Evolutionary conservation across 441 rosid genomes (phyloP).

Genomic region (Viola pubescens): DNA sequence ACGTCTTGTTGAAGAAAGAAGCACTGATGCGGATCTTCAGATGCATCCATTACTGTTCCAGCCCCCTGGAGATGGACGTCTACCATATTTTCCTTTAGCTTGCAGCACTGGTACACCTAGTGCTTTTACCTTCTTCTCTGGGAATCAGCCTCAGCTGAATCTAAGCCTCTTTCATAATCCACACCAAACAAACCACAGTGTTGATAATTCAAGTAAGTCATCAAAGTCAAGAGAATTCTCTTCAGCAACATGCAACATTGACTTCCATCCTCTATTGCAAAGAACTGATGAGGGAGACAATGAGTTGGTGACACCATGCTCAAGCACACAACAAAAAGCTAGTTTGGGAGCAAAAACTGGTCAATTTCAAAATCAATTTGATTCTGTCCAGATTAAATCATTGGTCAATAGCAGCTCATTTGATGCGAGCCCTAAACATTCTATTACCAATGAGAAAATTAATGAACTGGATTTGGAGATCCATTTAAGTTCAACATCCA

Average conservation of each 20-base stretch:
- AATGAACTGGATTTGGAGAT: conserved; percentile 65
- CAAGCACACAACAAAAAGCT: conserved; percentile 27
- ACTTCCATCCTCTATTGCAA: conserved; percentile 88
- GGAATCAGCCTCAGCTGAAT: conserved; percentile 68
- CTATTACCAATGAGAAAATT: conserved; percentile 32
- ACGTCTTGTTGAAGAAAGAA: conserved; percentile 35
- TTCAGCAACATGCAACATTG: conserved; percentile 41
- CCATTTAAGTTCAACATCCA: conserved; percentile 58
- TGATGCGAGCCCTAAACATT: conserved; percentile 23
- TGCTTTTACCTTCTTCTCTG: conserved; percentile 70
- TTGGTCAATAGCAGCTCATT: conserved; percentile 10
- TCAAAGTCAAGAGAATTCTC: conserved; percentile 36
- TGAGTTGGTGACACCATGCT: conserved; percentile 22
- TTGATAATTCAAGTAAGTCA: conserved; percentile 32
- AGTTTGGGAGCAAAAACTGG: conserved; percentile 32
- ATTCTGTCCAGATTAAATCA: conserved; percentile 29
- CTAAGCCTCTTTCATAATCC: conserved; percentile 70
- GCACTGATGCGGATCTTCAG: conserved; percentile 48
- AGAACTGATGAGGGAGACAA: conserved; percentile 40
- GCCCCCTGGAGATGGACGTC: conserved; percentile 48
- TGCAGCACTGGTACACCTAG: conserved; percentile 32
- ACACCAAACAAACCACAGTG: conserved; percentile 31
- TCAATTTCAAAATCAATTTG: conserved; percentile 28
- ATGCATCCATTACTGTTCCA: conserved; percentile 94
- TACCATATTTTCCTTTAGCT: conserved; percentile 48